phyloP scores from a whole-genome alignment of 2,329 filamentous ascomycete species.

The Xylariaceae sp. region DNA sequence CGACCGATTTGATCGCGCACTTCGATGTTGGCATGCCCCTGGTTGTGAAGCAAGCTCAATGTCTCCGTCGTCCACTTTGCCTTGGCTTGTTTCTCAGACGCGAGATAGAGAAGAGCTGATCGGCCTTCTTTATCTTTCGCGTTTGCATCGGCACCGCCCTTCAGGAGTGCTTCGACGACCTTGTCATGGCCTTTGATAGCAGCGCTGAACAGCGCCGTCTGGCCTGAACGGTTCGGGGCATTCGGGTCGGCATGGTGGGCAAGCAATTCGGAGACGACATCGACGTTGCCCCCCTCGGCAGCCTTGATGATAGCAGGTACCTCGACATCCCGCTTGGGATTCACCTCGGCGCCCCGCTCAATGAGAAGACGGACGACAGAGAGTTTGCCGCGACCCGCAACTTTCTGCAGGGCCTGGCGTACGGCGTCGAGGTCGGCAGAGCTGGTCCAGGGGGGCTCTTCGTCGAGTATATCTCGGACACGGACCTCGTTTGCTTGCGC shows the following conservation, averaged over 20 bases:
- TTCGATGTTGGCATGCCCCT: slow-evolving; percentile 32
- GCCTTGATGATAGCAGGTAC: slow-evolving; percentile 35
- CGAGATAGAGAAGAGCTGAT: slow-evolving; percentile 34
- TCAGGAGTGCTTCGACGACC: slow-evolving; percentile 31
- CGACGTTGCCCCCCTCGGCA: slow-evolving; percentile 34
- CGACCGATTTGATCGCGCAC: slow-evolving; percentile 43
- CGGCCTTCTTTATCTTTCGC: slow-evolving; percentile 34
- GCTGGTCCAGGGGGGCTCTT: slow-evolving; percentile 33
- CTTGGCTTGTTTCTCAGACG: slow-evolving; percentile 33
- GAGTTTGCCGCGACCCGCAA: slow-evolving; percentile 33
- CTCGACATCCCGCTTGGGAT: slow-evolving; percentile 33
- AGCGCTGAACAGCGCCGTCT: slow-evolving; percentile 36
- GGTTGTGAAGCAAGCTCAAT: slow-evolving; percentile 35
- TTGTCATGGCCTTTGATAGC: slow-evolving; percentile 32
- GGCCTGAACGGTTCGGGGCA: slow-evolving; percentile 29
- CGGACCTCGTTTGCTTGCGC: slow-evolving; percentile 35
- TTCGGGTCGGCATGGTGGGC: slow-evolving; percentile 31
- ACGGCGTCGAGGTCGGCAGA: slow-evolving; percentile 33
- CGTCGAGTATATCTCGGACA: slow-evolving; percentile 34
- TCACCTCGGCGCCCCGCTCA: slow-evolving; percentile 34
- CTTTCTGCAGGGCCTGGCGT: slow-evolving; percentile 36
- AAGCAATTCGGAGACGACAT: slow-evolving; percentile 33
- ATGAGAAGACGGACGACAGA: slow-evolving; percentile 35
- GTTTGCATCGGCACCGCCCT: slow-evolving; percentile 31
- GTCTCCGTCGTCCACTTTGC: slow-evolving; percentile 37